phyloP scores from a whole-genome alignment of 2,329 filamentous ascomycete genomes.

The Fusarium palustre region DNA sequence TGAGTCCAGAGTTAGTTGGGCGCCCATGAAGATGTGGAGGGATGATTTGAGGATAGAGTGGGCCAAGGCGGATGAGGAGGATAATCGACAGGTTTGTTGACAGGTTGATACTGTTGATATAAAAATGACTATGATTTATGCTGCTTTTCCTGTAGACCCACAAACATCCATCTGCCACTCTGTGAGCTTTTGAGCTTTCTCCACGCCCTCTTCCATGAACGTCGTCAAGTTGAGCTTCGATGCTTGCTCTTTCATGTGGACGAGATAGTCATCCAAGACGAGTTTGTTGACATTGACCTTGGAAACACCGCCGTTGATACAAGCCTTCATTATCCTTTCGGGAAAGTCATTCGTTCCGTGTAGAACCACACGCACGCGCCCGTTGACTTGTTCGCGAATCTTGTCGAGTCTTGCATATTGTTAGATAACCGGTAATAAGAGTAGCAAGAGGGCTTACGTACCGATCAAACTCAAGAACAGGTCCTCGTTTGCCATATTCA shows the following conservation, averaged over 20 bases:
- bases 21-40: not conserved
- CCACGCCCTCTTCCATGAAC: not conserved
- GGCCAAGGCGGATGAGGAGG: not conserved
- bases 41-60: not conserved
- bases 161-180: not conserved
- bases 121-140: not conserved
- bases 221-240: not conserved
- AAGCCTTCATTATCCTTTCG: not conserved
- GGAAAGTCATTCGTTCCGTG: not conserved
- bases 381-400: not conserved
- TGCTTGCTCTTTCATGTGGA: not conserved
- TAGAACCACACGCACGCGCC: not conserved
- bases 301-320: not conserved
- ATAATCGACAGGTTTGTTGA: not conserved
- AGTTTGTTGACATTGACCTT: not conserved
- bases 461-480: slow-evolving; percentile 43
- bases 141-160: not conserved
- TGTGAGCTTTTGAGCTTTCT: not conserved
- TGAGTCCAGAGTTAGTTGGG: not conserved
- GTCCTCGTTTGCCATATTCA: slow-evolving; percentile 73
- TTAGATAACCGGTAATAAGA: accelerated
- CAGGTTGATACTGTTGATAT: too few species aligned
- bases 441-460: not conserved
- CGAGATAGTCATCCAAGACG: not conserved
- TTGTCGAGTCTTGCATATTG: not conserved